A percentile compares a stretch with the other conserved stretches of the same genome.
These are phyloP conservation scores for Rhizopus microsporus DNA, from an alignment of 371 early-diverging fungal genomes.

Conservation along the genomic window DNA sequence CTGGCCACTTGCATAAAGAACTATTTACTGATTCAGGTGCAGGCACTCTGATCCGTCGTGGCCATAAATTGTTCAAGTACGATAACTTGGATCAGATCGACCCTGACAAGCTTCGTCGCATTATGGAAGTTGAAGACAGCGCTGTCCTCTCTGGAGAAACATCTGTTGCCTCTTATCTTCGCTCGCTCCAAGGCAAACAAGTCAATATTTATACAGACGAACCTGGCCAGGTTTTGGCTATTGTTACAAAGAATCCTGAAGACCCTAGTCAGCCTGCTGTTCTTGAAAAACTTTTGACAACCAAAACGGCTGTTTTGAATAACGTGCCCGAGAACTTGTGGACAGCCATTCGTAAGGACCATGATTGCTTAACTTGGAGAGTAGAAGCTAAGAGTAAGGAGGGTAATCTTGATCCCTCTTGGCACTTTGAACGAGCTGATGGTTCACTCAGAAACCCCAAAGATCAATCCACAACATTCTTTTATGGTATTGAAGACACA, in stretches of 20 bases:
- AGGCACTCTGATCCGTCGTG: constrained; percentile 94
- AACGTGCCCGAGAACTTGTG: constrained; percentile 92
- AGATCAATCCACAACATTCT: constrained; percentile 81
- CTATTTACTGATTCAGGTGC: constrained; percentile 96
- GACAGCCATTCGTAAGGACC: constrained; percentile 76
- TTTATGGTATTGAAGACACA: constrained; percentile 85
- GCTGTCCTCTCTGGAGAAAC: constrained; percentile 63
- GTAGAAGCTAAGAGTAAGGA: constrained; percentile 43
- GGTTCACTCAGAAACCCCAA: constrained; percentile 71
- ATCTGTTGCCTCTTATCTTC: constrained; percentile 77
- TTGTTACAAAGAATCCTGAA: constrained; percentile 60
- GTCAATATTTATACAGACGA: constrained; percentile 82
- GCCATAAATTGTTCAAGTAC: constrained; percentile 82
- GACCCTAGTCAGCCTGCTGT: constrained; percentile 56
- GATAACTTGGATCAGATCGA: constrained; percentile 69
- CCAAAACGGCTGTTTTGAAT: constrained; percentile 77
- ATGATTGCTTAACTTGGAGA: constrained; percentile 59
- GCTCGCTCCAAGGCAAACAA: constrained; percentile 58
- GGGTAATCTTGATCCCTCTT: constrained; percentile 58
- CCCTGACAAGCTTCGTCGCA: constrained; percentile 79
- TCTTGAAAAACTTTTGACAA: constrained; percentile 81
- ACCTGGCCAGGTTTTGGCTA: constrained; percentile 85
- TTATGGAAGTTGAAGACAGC: constrained; percentile 78
- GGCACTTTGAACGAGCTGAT: constrained; percentile 95
- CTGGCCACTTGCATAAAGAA: constrained; percentile 95